phyloP scores from a whole-genome alignment of 495 filamentous ascomycete genomes.

The Neurospora sp. region DNA sequence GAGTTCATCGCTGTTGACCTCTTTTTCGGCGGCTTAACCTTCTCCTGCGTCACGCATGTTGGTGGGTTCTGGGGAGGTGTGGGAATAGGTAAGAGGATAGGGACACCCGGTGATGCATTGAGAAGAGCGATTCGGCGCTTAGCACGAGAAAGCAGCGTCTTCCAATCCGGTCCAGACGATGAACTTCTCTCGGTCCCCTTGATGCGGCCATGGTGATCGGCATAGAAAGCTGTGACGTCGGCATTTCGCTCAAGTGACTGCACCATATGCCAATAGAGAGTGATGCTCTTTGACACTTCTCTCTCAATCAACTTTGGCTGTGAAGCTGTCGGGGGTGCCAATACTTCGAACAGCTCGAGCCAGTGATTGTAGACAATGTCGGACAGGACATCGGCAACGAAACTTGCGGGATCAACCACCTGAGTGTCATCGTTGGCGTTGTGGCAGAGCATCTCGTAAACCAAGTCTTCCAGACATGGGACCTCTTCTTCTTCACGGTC shows the following conservation, averaged over 20 bases:
- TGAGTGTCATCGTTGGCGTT: not conserved
- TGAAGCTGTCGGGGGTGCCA: conserved; percentile 4
- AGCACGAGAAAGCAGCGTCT: conserved; percentile 18
- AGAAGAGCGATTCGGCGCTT: conserved; percentile 15
- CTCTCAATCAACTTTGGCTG: not conserved
- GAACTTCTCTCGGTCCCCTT: not conserved
- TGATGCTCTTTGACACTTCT: not conserved
- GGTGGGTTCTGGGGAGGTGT: not conserved
- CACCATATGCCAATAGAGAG: conserved; percentile 19
- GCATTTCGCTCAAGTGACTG: conserved; percentile 26
- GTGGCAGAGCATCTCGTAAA: conserved; percentile 13
- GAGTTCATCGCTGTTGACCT: not conserved
- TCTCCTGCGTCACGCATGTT: not conserved
- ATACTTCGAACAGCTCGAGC: conserved; percentile 25
- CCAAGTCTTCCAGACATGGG: conserved; percentile 14
- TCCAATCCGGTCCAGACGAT: conserved; percentile 12
- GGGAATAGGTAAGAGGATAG: not conserved
- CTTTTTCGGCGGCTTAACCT: not conserved
- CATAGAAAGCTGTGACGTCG: conserved; percentile 1
- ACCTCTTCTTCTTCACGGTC: conserved; percentile 4
- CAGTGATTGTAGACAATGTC: conserved; percentile 23
- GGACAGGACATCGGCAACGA: conserved; percentile 6
- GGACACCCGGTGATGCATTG: not conserved
- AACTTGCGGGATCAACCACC: not conserved
- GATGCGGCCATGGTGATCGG: not conserved